Percentiles rank a stretch among this genome's conserved stretches.
Evolutionary conservation across 176 grass and related monocot genomes (phyloP).

Genomic region (Carex cristatella): DNA sequence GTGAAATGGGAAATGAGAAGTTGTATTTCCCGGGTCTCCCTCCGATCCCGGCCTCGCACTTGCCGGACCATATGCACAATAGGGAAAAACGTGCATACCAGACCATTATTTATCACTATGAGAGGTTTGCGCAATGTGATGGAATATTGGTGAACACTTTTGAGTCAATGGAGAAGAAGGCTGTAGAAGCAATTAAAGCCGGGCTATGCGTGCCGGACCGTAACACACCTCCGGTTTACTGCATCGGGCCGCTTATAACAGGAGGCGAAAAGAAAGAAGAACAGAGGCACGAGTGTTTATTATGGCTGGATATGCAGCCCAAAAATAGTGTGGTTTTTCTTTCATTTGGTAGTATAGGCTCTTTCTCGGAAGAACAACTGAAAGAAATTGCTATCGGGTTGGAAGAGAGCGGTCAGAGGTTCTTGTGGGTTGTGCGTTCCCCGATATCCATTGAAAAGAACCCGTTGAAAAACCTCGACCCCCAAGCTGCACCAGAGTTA

Average conservation of each 20-base stretch:
- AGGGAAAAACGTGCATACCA: not conserved
- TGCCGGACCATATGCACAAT: conserved; percentile 14
- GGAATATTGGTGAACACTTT: conserved; percentile 58
- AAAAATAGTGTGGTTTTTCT: conserved; percentile 49
- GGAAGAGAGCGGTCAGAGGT: conserved; percentile 41
- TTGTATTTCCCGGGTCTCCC: conserved; percentile 40
- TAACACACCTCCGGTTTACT: conserved; percentile 44
- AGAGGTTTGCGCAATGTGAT: not conserved
- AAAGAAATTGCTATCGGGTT: conserved; percentile 41
- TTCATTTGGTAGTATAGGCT: conserved; percentile 52
- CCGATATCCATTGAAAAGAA: not conserved
- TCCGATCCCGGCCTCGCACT: conserved; percentile 35
- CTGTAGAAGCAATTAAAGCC: conserved; percentile 29
- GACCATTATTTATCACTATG: not conserved
- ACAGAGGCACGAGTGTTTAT: conserved; percentile 31
- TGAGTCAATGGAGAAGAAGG: conserved; percentile 33
- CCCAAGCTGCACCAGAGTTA: conserved; percentile 10
- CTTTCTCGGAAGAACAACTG: conserved; percentile 34
- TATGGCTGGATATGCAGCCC: conserved; percentile 57
- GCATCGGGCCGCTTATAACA: conserved; percentile 39
- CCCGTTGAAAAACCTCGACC: not conserved
- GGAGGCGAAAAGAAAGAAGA: not conserved
- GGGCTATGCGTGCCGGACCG: conserved; percentile 25
- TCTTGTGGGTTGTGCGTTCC: conserved; percentile 48
- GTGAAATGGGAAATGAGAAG: conserved; percentile 26